phyloP scores from a whole-genome alignment of 257 asterid species.

The Craterostigma plantagineum region DNA sequence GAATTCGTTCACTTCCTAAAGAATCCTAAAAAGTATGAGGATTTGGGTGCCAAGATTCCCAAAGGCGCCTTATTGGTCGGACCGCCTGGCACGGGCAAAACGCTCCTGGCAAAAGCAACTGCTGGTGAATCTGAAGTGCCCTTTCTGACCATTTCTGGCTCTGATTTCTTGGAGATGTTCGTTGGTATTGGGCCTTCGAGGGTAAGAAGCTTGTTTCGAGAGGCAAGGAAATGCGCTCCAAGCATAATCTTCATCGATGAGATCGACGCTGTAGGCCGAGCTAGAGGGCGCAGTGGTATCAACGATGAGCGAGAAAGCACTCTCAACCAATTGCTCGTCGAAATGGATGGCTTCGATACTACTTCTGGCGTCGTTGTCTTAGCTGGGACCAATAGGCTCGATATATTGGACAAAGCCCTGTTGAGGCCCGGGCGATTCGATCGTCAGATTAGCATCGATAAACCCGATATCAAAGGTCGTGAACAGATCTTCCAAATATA shows the following conservation, averaged over 20 bases:
- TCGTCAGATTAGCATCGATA: slow-evolving; percentile 67
- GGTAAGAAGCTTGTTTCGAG: slow-evolving; percentile 70
- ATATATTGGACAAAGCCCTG: slow-evolving; percentile 73
- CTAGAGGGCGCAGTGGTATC: slow-evolving; percentile 57
- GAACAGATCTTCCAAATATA: slow-evolving; percentile 71
- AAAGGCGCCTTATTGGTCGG: slow-evolving; percentile 88
- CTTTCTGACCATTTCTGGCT: slow-evolving; percentile 69
- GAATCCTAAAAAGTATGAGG: slow-evolving; percentile 77
- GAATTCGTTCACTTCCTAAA: slow-evolving; percentile 86
- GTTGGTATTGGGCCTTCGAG: slow-evolving; percentile 90
- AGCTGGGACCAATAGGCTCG: slow-evolving; percentile 90
- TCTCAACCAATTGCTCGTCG: slow-evolving; percentile 80
- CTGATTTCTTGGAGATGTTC: slow-evolving; percentile 78
- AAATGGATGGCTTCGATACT: slow-evolving; percentile 92
- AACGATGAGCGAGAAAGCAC: slow-evolving; percentile 72
- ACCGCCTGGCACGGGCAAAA: slow-evolving; percentile 97
- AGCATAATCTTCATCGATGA: slow-evolving; percentile 83
- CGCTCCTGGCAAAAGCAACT: slow-evolving; percentile 88
- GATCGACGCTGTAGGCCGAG: slow-evolving; percentile 81
- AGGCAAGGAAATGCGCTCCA: slow-evolving; percentile 82
- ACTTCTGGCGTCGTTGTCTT: slow-evolving; percentile 78
- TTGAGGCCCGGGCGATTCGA: slow-evolving; percentile 89
- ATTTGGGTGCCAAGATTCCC: slow-evolving; percentile 77
- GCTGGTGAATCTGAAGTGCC: slow-evolving; percentile 92
- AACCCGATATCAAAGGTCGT: slow-evolving; percentile 80